Evolutionary conservation across 805 yeast genomes (phyloP), one percentile per base, ranked within the genome.

Genomic region (Pichia insulana): DNA sequence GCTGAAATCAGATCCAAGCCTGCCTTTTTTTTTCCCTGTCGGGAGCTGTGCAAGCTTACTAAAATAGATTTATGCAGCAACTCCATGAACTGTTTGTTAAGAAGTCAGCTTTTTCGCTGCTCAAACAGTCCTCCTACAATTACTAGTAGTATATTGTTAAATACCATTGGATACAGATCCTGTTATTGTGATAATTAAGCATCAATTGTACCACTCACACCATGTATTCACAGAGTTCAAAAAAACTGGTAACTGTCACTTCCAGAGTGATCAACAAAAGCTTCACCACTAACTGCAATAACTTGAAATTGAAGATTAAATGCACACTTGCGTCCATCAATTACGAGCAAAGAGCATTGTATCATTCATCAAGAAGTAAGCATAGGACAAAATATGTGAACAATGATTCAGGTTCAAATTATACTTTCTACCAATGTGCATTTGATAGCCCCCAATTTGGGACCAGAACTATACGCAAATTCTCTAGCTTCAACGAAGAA

Each of bases 401-500:
- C 12, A 30, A 22, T 16, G 27, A 27, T 33, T 30, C 25, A 11
- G 27, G 19, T n/a, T 6, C 7, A 13, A 39, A 32, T 7, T 26
- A 28, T 28, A 28, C 13, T 4, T 28, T 28, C 10, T 28, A 28
- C 10, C 4, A n/a, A 5, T 28, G 10, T 28, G 13, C 31, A 28
- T 28, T 28, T 28, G 15, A 28, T 11, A 11, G 15, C 15, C 15
- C 13, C 4, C 31, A 28, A 28, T 12, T 12, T 28, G 13, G 13
- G 10, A 28, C 31, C 6, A 28, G 10, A 28, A 12, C 25, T 22
- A 22, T 28, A 6, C 13, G 15, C 10, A 28, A 28, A 4, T 28
- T 28, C 10, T 28, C 31, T 7, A 47, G 50, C 2, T 37, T 35
- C 9, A 27, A 55, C 2, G 53, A 47, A 18, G 59, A 58, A 5